Evolutionary conservation across 176 grass and related monocot genomes (phyloP).

Genomic region (Saccharum officinarum): DNA sequence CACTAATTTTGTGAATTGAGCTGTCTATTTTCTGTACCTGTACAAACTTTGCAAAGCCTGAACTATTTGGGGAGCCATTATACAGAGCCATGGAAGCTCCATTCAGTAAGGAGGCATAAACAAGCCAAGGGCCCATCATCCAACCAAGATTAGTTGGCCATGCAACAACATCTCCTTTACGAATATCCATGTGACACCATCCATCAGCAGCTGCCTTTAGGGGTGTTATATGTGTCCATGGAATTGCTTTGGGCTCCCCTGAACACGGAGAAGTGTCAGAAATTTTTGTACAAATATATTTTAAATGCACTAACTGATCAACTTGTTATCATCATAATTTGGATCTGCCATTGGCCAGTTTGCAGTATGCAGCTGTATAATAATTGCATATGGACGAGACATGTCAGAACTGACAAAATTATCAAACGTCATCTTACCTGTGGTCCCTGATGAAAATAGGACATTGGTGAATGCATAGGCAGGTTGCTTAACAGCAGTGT

Average conservation of each 20-base stretch:
- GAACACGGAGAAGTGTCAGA: conserved; percentile 29
- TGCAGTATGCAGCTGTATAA: background rate
- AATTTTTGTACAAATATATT: background rate
- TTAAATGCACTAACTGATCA: background rate
- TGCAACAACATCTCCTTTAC: conserved; percentile 88
- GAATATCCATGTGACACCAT: conserved; percentile 96
- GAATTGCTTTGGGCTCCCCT: conserved; percentile 98
- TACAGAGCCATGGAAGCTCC: conserved; percentile 96
- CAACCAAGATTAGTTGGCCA: conserved; percentile 99
- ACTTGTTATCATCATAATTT: conserved; percentile 27
- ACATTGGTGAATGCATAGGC: conserved; percentile 81
- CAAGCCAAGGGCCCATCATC: conserved; percentile 99
- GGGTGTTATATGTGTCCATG: conserved; percentile 90
- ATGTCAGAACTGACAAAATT: conserved; percentile 3
- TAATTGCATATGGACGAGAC: conserved; percentile 10
- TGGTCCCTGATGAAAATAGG: conserved; percentile 93
- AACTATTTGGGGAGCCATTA: conserved; percentile 79
- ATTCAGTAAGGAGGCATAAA: conserved; percentile 91
- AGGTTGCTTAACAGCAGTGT: conserved; percentile 64
- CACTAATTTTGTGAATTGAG: background rate
- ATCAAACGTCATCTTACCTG: conserved; percentile 53
- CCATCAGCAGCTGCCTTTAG: conserved; percentile 96
- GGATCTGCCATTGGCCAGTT: background rate
- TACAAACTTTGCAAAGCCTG: conserved; percentile 90
- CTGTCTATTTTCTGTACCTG: conserved; percentile 57